phyloP scores from a whole-genome alignment of 345 rosid species.

The Camelina neglecta region DNA sequence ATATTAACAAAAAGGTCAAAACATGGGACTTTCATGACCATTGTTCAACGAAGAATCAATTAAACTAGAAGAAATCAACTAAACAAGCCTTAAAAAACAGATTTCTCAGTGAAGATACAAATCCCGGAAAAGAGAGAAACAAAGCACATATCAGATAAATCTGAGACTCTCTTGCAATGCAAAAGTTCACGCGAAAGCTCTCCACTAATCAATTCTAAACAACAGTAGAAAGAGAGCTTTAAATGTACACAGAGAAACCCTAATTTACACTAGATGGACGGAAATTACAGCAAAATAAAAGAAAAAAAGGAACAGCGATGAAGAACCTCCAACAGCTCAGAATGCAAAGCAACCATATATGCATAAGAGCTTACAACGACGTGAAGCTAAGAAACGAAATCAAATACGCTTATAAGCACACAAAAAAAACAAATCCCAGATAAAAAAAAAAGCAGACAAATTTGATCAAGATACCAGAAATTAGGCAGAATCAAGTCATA shows the following conservation, averaged over 20 bases:
- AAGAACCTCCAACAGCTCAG: not conserved
- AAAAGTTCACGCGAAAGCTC: not conserved
- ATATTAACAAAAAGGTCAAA: not conserved
- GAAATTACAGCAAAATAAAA: not conserved
- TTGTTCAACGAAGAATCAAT: not conserved
- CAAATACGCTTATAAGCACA: not conserved
- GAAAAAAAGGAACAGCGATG: not conserved
- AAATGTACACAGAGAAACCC: not conserved
- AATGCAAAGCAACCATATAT: not conserved
- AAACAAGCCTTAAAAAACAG: not conserved
- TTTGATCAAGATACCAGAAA: slow-evolving; percentile 43
- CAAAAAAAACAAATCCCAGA: not conserved
- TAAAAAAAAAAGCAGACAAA: not conserved
- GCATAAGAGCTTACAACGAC: not conserved
- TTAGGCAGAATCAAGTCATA: slow-evolving; percentile 52
- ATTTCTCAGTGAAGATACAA: not conserved
- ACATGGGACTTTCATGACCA: not conserved
- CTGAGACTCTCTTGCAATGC: not conserved
- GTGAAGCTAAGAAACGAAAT: slow-evolving; percentile 17
- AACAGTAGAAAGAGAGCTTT: not conserved
- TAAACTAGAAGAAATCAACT: not conserved
- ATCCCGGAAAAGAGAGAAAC: not conserved
- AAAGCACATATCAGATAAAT: not conserved
- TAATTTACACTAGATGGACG: not conserved
- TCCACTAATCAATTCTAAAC: not conserved